Evolutionary conservation across 2,329 filamentous ascomycete genomes (phyloP).

Genomic region (Paramyrothecium roridum): DNA sequence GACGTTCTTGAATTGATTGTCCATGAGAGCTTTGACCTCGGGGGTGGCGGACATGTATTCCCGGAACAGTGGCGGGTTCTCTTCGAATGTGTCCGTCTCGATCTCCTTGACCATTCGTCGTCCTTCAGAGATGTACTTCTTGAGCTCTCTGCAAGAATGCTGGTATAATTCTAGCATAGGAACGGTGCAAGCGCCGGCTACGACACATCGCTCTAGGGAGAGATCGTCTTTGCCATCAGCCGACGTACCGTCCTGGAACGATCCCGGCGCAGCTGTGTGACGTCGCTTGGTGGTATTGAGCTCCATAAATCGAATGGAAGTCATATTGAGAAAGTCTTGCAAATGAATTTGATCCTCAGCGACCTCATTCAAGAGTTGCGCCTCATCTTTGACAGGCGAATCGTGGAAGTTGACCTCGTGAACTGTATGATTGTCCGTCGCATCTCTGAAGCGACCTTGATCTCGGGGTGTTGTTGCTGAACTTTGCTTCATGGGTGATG

Average conservation of each 20-base stretch:
- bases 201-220: conserved; percentile 73
- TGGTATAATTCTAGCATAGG: conserved; percentile 94
- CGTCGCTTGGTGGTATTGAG: conserved; percentile 92
- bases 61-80: conserved; percentile 86
- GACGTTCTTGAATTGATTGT: conserved; percentile 96
- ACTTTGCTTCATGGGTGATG: conserved; percentile 43
- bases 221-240: conserved; percentile 46
- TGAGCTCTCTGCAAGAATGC: conserved; percentile 91
- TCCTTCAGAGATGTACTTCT: conserved; percentile 94
- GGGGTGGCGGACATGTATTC: conserved; percentile 86
- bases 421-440: conserved; percentile 44
- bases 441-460: conserved; percentile 53
- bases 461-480: conserved; percentile 53
- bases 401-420: conserved; percentile 43
- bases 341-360: conserved; percentile 67
- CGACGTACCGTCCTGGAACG: conserved; percentile 37
- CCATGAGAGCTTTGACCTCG: conserved; percentile 82
- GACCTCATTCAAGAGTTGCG: conserved; percentile 44
- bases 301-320: conserved; percentile 97
- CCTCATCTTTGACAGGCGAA: conserved; percentile 33
- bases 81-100: conserved; percentile 80
- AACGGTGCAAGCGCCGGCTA: conserved; percentile 85
- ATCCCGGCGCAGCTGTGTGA: conserved; percentile 68
- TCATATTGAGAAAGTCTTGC: conserved; percentile 91
- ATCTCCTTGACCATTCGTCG: conserved; percentile 87